These are phyloP conservation scores for Sporormia fimetaria DNA, from an alignment of 495 filamentous ascomycete genomes.

Conservation along the genomic window DNA sequence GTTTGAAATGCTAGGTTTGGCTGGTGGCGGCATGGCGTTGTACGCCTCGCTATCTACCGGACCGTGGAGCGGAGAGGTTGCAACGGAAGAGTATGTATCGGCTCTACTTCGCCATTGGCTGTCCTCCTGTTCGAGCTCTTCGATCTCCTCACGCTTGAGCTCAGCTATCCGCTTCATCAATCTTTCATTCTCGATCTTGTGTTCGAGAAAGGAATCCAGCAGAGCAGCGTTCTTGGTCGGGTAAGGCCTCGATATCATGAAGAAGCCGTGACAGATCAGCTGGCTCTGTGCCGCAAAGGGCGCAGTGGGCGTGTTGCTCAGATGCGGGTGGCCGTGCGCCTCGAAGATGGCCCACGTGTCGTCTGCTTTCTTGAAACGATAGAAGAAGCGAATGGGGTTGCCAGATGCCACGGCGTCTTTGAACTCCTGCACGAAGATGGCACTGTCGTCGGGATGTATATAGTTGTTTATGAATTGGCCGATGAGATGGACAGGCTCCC, in stretches of 20 bases:
- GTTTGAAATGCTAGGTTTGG: conserved; percentile 50
- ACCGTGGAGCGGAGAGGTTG: conserved; percentile 34
- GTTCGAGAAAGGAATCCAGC: conserved; percentile 88
- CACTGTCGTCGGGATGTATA: conserved; percentile 80
- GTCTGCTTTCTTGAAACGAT: conserved; percentile 70
- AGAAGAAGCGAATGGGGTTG: conserved; percentile 73
- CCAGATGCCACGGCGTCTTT: conserved; percentile 82
- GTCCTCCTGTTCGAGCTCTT: conserved; percentile 47
- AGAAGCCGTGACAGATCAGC: conserved; percentile 74
- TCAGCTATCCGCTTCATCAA: conserved; percentile 73
- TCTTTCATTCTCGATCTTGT: conserved; percentile 95
- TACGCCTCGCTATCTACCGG: conserved; percentile 28
- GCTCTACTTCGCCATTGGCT: conserved; percentile 8
- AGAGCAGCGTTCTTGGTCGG: conserved; percentile 75
- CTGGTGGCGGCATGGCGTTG: conserved; percentile 55
- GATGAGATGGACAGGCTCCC: conserved; percentile 54
- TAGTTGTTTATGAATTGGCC: conserved; percentile 65
- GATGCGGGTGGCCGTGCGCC: conserved; percentile 81
- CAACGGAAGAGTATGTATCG: conserved; percentile 7
- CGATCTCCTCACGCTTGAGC: conserved; percentile 72
- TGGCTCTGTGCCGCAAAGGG: conserved; percentile 52
- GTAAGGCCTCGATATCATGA: conserved; percentile 88
- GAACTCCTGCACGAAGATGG: conserved; percentile 77
- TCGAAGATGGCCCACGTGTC: conserved; percentile 71
- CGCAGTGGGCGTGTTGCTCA: conserved; percentile 49